A percentile compares a stretch with the other conserved stretches of the same genome.
Evolutionary conservation across 306 rosid genomes (phyloP).

Genomic region (Cucumis hystrix): DNA sequence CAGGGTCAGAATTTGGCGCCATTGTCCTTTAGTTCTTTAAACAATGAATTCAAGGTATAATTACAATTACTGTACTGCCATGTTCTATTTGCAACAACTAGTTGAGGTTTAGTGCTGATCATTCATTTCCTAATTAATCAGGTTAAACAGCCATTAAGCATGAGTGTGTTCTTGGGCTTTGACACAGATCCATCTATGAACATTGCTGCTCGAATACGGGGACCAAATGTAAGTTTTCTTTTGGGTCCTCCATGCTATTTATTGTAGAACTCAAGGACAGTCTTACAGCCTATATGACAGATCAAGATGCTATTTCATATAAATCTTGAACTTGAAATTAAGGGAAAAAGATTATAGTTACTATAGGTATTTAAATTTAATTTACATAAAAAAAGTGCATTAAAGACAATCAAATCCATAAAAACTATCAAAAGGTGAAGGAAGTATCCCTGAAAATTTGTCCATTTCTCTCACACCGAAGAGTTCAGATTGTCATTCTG

Average conservation of each 20-base stretch:
- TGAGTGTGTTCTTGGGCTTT: constrained; percentile 71
- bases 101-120: constrained; percentile 12
- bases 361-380: neutral
- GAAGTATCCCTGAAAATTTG: neutral
- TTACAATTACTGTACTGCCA: constrained; percentile 6
- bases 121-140: constrained; percentile 12
- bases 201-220: constrained; percentile 76
- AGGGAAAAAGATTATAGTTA: neutral
- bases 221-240: constrained; percentile 70
- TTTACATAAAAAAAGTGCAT: neutral
- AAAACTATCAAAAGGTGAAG: neutral
- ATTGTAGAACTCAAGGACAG: no score
- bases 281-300: no score
- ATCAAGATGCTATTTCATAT: neutral
- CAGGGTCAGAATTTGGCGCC: constrained; percentile 34
- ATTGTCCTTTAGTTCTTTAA: constrained; percentile 24
- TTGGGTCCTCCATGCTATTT: neutral
- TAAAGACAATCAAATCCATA: neutral
- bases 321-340: neutral
- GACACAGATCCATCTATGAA: constrained; percentile 67
- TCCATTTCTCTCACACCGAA: neutral
- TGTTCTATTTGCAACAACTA: neutral
- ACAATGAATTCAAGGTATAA: constrained; percentile 46
- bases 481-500: neutral
- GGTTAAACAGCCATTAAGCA: constrained; percentile 39